These are phyloP conservation scores for Cladorrhinum samala DNA, from an alignment of 495 filamentous ascomycete species.

Conservation along the genomic window DNA sequence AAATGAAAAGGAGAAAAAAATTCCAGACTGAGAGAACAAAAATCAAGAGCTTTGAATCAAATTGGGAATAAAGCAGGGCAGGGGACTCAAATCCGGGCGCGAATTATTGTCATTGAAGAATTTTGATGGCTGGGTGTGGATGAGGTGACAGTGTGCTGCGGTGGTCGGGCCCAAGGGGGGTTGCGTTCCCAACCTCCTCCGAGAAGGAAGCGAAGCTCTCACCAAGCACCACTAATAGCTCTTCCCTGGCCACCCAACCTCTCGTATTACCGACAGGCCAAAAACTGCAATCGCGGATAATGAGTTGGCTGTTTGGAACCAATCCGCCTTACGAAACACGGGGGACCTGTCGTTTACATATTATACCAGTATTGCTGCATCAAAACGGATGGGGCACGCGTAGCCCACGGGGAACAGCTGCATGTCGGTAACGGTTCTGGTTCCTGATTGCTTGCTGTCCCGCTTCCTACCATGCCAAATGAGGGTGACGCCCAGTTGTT, in stretches of 20 bases:
- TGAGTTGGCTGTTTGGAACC: conserved; percentile 11
- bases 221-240: conserved; percentile 2
- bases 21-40: conserved; percentile 4
- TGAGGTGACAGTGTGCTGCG: conserved; percentile 8
- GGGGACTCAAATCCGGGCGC: conserved; percentile 9
- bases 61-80: conserved; percentile 6
- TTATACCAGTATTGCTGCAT: too few species aligned
- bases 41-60: conserved; percentile 1
- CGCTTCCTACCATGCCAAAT: not conserved
- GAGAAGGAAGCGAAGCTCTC: conserved; percentile 9
- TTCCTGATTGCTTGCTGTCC: conserved; percentile 2
- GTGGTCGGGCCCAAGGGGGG: conserved; percentile 22
- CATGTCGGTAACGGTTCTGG: not conserved
- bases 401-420: conserved; percentile 1
- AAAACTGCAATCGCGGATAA: conserved; percentile 4
- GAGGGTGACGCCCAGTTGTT: conserved; percentile 12
- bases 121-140: conserved; percentile 16
- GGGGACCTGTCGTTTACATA: not conserved
- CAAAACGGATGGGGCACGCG: conserved; percentile 1
- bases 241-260: conserved; percentile 23
- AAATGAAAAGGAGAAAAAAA: not conserved
- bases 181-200: conserved; percentile 28
- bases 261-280: conserved; percentile 18
- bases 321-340: not conserved
- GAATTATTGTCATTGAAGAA: conserved; percentile 17